These are phyloP conservation scores for Neltuma alba DNA, from an alignment of 306 rosid species.

Conservation along the genomic window DNA sequence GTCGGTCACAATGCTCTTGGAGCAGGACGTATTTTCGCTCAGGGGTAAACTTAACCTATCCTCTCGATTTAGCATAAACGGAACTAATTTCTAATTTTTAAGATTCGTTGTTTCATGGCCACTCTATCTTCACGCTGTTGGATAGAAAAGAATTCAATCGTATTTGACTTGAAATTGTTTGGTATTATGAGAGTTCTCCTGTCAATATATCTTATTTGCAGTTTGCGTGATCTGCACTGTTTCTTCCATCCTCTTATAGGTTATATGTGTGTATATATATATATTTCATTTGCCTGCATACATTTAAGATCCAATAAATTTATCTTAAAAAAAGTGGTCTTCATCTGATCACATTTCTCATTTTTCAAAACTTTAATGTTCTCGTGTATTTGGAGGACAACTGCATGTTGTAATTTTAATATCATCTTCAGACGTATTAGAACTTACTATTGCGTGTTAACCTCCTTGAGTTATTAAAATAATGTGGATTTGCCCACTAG, in stretches of 20 bases:
- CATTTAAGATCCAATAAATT: neutral
- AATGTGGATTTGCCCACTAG: neutral
- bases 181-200: neutral
- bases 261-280: too few relatives aligned
- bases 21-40: constrained; percentile 95
- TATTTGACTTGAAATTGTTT: neutral
- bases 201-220: neutral
- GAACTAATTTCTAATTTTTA: neutral
- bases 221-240: neutral
- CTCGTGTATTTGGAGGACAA: neutral
- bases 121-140: neutral
- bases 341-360: constrained; percentile 6
- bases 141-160: neutral
- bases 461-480: neutral
- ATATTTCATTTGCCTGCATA: neutral
- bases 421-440: neutral
- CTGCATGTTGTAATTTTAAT: neutral
- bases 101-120: neutral
- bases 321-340: neutral
- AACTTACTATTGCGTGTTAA: neutral
- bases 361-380: neutral
- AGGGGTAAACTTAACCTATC: constrained; percentile 64
- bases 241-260: neutral
- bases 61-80: neutral
- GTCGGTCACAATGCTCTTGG: constrained; percentile 99